Base-by-base conservation (phyloP, 169 alveolate species). In the Cryptosporidium sp. region DNA sequence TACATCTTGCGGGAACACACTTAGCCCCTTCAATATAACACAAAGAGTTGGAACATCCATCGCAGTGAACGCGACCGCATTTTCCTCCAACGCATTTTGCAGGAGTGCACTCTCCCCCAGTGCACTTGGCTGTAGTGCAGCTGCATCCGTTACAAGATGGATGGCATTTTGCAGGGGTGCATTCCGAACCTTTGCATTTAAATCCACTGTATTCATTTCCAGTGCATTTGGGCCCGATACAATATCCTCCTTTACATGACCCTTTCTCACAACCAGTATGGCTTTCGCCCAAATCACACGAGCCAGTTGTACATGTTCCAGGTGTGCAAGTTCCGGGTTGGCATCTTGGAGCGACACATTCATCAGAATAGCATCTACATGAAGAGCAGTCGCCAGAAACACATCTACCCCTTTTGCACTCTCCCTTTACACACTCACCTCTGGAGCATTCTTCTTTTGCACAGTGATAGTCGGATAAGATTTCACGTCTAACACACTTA, bases 61-160 rank as follows among this genome's bases (percentile, higher is more conserved):
- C 71, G 3, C 61, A 80, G 26, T 43, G 48, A 43, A 65, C 33
- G 16, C 52, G 71, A 16, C 73, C 89, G 16, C 80, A 80, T 0
- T 43, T 80, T 39, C 89, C 89, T 26, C 75, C 89, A 3, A 59
- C 89, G 12, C 73, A 65, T 16, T 16, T 80, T 0, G 89, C 80
- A 10, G 89, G 89, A 2, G 59, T 67, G 14, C 89, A 62, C 4
- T 58, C 58, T 7, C 58, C 12, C 4, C 74, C 74, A 12, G 75
- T 48, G 48, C 80, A 80, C 55, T 67, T 80, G 52, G 89, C 80
- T 5, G 89, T 12, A 26, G 75, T 59, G 55, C 80, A 80, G 6
- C 69, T 61, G 39, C 41, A 59, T 5, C 74, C 89, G 0, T 23
- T 41, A 23, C 80, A 59, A 16, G 51, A 35, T 59, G 89, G 68